These are phyloP conservation scores for Ottelia alismoides DNA, from an alignment of 106 monocot genomes.

Conservation along the genomic window DNA sequence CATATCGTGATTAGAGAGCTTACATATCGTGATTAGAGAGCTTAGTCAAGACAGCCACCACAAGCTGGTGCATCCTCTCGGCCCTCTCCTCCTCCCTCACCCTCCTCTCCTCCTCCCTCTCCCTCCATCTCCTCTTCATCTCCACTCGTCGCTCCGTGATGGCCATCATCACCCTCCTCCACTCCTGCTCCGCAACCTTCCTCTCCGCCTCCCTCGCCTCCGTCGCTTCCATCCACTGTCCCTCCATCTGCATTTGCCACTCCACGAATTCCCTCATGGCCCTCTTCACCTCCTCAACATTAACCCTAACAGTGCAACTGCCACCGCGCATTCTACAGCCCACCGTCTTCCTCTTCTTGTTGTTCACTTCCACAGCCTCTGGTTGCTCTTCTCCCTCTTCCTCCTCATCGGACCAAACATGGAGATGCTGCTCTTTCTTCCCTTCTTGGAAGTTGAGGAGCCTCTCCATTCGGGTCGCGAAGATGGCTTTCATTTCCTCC, in stretches of 20 bases:
- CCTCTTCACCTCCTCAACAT: slow-evolving; percentile 24
- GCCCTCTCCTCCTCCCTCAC: slow-evolving; percentile 42
- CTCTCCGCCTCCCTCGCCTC: slow-evolving; percentile 71
- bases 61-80: slow-evolving; percentile 40
- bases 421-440: slow-evolving; percentile 6
- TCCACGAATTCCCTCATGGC: slow-evolving; percentile 40
- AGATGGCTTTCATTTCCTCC: slow-evolving; percentile 64
- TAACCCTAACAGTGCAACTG: too few species aligned
- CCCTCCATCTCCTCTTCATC: slow-evolving; percentile 50
- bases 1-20: too few species aligned
- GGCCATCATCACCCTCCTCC: slow-evolving; percentile 40
- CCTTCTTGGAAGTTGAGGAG: too few species aligned
- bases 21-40: too few species aligned
- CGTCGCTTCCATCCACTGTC: slow-evolving; percentile 27
- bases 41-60: slow-evolving; percentile 39
- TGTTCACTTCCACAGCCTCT: too few species aligned
- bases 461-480: slow-evolving; percentile 33
- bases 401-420: slow-evolving; percentile 14
- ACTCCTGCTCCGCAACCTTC: slow-evolving; percentile 33
- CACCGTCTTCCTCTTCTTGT: too few species aligned
- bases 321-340: too few species aligned
- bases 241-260: slow-evolving; percentile 54
- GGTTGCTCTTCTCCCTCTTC: too few species aligned
- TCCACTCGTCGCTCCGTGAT: slow-evolving; percentile 33
- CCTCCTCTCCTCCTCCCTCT: slow-evolving; percentile 56